Conservation (phyloP, 169 alveolate species). For the Fabrea salina region DNA sequence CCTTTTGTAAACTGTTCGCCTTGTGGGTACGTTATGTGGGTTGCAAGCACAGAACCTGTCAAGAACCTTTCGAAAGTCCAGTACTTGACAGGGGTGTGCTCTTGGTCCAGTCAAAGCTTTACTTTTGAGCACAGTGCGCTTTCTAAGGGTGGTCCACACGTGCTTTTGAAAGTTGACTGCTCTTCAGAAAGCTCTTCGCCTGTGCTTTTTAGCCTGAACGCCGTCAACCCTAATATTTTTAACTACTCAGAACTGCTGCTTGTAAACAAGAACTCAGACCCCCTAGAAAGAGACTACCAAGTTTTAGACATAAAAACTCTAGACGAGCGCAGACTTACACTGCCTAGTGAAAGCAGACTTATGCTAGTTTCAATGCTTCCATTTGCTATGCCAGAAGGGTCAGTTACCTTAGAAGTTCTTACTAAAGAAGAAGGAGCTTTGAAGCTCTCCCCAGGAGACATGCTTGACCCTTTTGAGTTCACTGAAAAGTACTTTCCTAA, state of each 20-base stretch:
- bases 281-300: neutral
- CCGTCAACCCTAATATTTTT: neutral
- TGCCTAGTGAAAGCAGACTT: constrained; percentile 32
- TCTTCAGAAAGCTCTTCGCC: neutral
- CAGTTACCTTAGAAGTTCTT: constrained; percentile 44
- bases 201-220: neutral
- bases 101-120: neutral
- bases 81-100: neutral
- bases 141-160: neutral
- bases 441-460: constrained; percentile 40
- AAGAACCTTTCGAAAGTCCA: neutral
- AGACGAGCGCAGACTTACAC: constrained; percentile 30
- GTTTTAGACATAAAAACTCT: neutral
- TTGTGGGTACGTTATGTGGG: constrained; percentile 17
- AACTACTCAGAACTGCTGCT: neutral
- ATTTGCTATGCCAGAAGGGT: constrained; percentile 47
- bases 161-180: neutral
- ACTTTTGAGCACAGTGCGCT: neutral
- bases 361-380: constrained; percentile 60
- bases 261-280: neutral
- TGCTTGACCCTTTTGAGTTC: constrained; percentile 65
- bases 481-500: constrained; percentile 72
- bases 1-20: neutral
- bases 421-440: constrained; percentile 37
- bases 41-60: neutral